These are phyloP conservation scores for Didymella lethalis DNA, from an alignment of 2,329 filamentous ascomycete genomes.

Conservation along the genomic window DNA sequence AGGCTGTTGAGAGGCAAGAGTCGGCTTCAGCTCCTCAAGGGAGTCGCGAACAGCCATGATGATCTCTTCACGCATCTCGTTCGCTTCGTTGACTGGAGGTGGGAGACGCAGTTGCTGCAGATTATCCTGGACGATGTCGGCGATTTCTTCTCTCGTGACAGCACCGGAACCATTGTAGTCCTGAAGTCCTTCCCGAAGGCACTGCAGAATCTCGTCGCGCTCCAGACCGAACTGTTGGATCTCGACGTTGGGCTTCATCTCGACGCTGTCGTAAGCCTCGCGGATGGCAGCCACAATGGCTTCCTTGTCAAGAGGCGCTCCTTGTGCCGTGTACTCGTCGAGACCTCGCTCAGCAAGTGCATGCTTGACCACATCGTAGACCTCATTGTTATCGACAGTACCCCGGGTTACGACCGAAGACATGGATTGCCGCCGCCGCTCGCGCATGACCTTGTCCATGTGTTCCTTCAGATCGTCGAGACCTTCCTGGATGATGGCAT, in stretches of 20 bases:
- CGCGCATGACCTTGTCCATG: slow-evolving; percentile 78
- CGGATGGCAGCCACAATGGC: slow-evolving; percentile 86
- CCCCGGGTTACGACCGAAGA: slow-evolving; percentile 69
- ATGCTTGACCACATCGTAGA: slow-evolving; percentile 83
- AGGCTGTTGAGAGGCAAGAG: slow-evolving; percentile 51
- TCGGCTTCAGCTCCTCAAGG: slow-evolving; percentile 77
- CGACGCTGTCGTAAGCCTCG: slow-evolving; percentile 82
- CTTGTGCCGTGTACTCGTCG: slow-evolving; percentile 55
- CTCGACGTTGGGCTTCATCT: slow-evolving; percentile 90
- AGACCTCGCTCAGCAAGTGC: slow-evolving; percentile 68
- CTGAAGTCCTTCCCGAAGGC: slow-evolving; percentile 83
- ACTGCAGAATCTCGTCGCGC: slow-evolving; percentile 86
- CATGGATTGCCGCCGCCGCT: slow-evolving; percentile 73
- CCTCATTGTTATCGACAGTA: slow-evolving; percentile 79
- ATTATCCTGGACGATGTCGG: slow-evolving; percentile 84
- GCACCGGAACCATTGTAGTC: slow-evolving; percentile 69
- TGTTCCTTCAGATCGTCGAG: slow-evolving; percentile 84
- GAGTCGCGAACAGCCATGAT: slow-evolving; percentile 85
- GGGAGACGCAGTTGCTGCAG: slow-evolving; percentile 82
- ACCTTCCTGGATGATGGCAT: slow-evolving; percentile 79
- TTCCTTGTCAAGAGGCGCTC: slow-evolving; percentile 65
- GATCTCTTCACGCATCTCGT: slow-evolving; percentile 81
- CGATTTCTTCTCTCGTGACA: slow-evolving; percentile 83
- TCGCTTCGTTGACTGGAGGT: slow-evolving; percentile 71
- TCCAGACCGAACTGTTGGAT: slow-evolving; percentile 90